These are phyloP conservation scores for Zygoascus sp. DNA, from an alignment of 1,139 yeast genomes.

Conservation along the genomic window DNA sequence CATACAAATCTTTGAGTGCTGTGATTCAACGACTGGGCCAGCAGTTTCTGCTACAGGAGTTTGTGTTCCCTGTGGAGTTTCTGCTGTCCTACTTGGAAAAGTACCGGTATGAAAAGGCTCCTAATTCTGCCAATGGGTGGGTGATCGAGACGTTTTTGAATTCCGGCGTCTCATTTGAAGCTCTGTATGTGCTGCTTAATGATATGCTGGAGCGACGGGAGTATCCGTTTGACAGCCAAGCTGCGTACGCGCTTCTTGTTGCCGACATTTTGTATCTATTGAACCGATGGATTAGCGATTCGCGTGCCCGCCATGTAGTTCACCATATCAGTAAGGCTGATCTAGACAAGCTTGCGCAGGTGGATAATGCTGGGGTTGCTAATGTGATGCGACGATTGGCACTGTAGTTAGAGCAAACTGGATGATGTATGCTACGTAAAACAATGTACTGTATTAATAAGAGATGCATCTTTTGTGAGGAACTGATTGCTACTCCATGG, in stretches of 20 bases:
- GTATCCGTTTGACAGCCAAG: slow-evolving; percentile 32
- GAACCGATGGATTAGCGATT: slow-evolving; percentile 23
- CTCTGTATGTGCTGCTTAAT: slow-evolving; percentile 60
- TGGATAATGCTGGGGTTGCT: slow-evolving; percentile 2
- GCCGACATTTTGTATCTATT: slow-evolving; percentile 29
- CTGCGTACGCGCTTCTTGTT: slow-evolving; percentile 26
- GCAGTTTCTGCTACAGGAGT: slow-evolving; percentile 52
- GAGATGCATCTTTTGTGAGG: no score
- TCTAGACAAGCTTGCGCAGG: slow-evolving; percentile 8
- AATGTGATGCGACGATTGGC: slow-evolving; percentile 3
- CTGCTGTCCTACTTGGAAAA: slow-evolving; percentile 53
- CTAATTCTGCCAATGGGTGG: slow-evolving; percentile 48
- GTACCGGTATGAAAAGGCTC: slow-evolving; percentile 38
- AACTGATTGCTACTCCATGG: no score
- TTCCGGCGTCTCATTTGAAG: slow-evolving; percentile 71
- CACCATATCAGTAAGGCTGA: slow-evolving; percentile 2
- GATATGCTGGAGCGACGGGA: slow-evolving; percentile 55
- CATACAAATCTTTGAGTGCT: slow-evolving; percentile 36
- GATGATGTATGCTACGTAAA: no score
- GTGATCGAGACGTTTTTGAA: slow-evolving; percentile 65
- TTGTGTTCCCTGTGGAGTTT: slow-evolving; percentile 76
- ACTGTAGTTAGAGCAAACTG: not conserved
- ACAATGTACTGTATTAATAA: no score
- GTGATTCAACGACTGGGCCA: slow-evolving; percentile 47
- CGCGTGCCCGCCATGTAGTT: slow-evolving; percentile 4